Conservation (phyloP, 2,329 filamentous ascomycete species). For the Colletotrichum lindemuthianum region DNA sequence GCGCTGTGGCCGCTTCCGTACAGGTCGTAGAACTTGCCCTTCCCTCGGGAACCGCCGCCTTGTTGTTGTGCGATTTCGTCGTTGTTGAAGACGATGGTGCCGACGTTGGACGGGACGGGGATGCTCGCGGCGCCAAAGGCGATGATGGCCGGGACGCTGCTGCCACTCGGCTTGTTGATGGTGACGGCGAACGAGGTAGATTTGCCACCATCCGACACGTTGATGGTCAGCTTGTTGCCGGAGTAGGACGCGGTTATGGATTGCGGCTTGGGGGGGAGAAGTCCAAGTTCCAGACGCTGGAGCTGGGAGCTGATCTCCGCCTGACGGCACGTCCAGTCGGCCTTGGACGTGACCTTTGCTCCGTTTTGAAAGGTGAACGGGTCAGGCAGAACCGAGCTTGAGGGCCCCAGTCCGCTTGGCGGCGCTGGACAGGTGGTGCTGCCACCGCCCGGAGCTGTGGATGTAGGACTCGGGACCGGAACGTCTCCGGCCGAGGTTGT, state of each 20-base stretch:
- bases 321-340: constrained; percentile 53
- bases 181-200: constrained; percentile 45
- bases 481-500: not conserved
- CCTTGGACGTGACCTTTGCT: constrained; percentile 48
- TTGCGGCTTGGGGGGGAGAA: constrained; percentile 46
- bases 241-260: constrained; percentile 46
- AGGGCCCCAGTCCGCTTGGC: constrained; percentile 24
- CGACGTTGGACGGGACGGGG: constrained; percentile 56
- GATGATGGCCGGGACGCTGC: constrained; percentile 59
- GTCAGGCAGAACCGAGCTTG: constrained; percentile 38
- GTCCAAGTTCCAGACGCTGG: constrained; percentile 51
- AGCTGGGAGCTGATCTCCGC: constrained; percentile 50
- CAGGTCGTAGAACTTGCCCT: constrained; percentile 60
- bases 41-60: constrained; percentile 54
- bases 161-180: constrained; percentile 44
- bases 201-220: constrained; percentile 45
- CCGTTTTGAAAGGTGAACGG: constrained; percentile 54
- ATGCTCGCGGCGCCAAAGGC: constrained; percentile 55
- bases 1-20: constrained; percentile 57
- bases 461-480: constrained; percentile 7
- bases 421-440: constrained; percentile 23
- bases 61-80: constrained; percentile 52
- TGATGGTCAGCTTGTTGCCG: constrained; percentile 48
- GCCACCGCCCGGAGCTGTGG: constrained; percentile 4
- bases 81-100: constrained; percentile 60